phyloP scores from a whole-genome alignment of 257 asterid genomes.

The Nicotiana undulata region DNA sequence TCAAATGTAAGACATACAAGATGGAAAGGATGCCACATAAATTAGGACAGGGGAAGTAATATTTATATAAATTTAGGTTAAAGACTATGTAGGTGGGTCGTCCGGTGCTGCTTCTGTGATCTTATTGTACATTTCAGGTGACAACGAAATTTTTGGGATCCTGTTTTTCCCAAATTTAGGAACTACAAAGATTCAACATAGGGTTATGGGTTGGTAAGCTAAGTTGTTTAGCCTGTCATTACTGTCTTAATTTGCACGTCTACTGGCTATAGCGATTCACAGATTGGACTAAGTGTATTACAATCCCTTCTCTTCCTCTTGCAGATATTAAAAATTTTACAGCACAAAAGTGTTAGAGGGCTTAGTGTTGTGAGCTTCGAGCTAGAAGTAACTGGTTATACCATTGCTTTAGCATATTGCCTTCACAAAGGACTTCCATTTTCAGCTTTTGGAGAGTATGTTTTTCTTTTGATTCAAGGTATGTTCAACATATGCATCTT shows the following conservation, averaged over 20 bases:
- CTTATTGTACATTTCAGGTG: background rate
- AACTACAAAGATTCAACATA: no score
- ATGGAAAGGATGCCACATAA: background rate
- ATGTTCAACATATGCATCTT: background rate
- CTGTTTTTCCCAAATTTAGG: background rate
- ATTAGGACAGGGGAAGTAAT: background rate
- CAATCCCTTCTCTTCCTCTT: constrained; percentile 6
- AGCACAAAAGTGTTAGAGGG: constrained; percentile 69
- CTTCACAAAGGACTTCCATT: constrained; percentile 95
- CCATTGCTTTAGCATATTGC: constrained; percentile 92
- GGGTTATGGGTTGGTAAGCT: background rate
- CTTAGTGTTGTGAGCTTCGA: constrained; percentile 72
- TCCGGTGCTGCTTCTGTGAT: no score
- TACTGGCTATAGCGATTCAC: background rate
- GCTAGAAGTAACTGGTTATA: constrained; percentile 84
- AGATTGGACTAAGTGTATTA: background rate
- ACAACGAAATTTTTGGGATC: background rate
- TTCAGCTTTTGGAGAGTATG: constrained; percentile 88
- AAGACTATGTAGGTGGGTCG: background rate
- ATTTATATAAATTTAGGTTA: background rate
- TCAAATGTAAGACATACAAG: background rate
- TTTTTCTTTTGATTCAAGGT: constrained; percentile 82
- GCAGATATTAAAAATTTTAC: constrained; percentile 70
- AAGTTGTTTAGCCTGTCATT: background rate
- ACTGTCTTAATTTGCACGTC: background rate